Evolutionary conservation across 495 filamentous ascomycete genomes (phyloP).

Genomic region (Glonium stellatum): DNA sequence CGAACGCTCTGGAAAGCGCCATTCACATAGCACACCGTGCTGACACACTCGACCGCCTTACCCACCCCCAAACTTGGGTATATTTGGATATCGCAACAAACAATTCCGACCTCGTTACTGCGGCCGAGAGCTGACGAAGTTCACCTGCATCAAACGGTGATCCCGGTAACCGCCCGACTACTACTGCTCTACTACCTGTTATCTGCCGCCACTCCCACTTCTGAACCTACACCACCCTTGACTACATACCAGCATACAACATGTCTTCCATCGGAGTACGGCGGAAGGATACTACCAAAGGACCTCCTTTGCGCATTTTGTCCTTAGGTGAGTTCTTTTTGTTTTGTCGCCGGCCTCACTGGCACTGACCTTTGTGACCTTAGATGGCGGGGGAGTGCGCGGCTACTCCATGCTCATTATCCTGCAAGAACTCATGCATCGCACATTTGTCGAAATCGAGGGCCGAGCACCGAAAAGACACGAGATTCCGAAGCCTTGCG

Average conservation of each 20-base stretch:
- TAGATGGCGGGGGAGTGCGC: constrained; percentile 93
- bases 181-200: background rate
- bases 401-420: constrained; percentile 96
- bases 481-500: constrained; percentile 93
- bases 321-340: constrained; percentile 64
- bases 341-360: background rate
- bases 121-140: background rate
- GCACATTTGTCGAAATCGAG: constrained; percentile 78
- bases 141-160: background rate
- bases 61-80: background rate
- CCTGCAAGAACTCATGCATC: constrained; percentile 93
- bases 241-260: constrained; percentile 9
- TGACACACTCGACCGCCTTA: background rate
- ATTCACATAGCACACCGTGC: background rate
- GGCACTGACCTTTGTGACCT: constrained; percentile 13
- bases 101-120: background rate
- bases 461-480: constrained; percentile 74
- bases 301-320: constrained; percentile 82
- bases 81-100: constrained; percentile 1
- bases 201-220: background rate
- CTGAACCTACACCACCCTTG: constrained; percentile 6
- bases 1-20: background rate
- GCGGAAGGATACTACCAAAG: constrained; percentile 90
- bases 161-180: background rate
- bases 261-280: constrained; percentile 39